Evolutionary conservation across 768 basidiomycete species (phyloP).

Genomic region (Udeniomyces megalosporus): DNA sequence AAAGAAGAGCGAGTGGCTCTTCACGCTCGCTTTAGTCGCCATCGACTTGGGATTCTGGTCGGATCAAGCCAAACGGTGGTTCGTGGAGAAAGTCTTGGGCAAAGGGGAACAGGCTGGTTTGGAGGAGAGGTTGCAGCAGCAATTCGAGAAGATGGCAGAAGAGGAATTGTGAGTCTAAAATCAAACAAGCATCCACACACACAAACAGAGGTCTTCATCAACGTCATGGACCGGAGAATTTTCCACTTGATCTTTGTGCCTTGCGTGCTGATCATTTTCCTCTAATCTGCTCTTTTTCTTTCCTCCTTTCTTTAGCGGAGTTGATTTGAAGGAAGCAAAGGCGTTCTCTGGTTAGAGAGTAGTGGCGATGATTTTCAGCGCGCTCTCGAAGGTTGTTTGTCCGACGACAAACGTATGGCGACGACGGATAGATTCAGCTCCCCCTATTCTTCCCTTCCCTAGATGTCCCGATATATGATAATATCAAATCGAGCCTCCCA

Average conservation of each 20-base stretch:
- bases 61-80: constrained; percentile 36
- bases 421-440: too few species aligned
- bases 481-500: too few species aligned
- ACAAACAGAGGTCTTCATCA: too few species aligned
- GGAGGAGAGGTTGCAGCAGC: constrained; percentile 65
- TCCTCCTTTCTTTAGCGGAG: background rate
- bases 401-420: too few species aligned
- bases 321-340: constrained; percentile 11
- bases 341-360: constrained; percentile 1
- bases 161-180: constrained; percentile 64
- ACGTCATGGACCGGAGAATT: too few species aligned
- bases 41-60: constrained; percentile 60
- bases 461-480: too few species aligned
- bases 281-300: too few species aligned
- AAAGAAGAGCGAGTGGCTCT: constrained; percentile 39
- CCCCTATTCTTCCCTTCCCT: too few species aligned
- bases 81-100: constrained; percentile 31
- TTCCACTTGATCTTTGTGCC: too few species aligned
- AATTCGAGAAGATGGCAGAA: constrained; percentile 53
- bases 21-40: constrained; percentile 46
- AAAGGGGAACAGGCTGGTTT: constrained; percentile 39
- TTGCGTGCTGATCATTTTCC: too few species aligned
- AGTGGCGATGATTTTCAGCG: too few species aligned
- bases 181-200: constrained; percentile 38
- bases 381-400: too few species aligned